Evolutionary conservation across 768 basidiomycete species (phyloP), one percentile per base, ranked within the genome.

Genomic region (Tulasnella sp.): DNA sequence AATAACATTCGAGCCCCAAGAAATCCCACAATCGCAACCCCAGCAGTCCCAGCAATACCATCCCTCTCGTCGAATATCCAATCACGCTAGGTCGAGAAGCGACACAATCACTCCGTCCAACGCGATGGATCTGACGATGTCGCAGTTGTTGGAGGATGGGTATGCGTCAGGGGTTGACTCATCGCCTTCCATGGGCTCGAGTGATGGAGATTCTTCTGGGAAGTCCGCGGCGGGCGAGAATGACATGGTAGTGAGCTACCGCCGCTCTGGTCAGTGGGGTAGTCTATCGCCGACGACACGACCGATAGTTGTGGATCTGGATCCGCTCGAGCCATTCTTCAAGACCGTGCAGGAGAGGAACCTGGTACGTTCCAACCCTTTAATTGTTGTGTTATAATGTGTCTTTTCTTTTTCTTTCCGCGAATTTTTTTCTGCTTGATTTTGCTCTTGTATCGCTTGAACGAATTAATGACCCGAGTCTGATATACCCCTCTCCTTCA

Each of bases 261-360:
- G 69, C 36, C 34, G 69, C 67, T 59, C 52, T 67, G 73, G 72
- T 44, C 73, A 74, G 62, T 74, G 73, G 73, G 41, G 59, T 34
- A 74, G 41, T 37, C 36, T 70, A 35, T 70, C 69, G 26, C 69
- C 69, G n/a, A 62, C 62, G 11, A 73, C 73, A 42, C 36, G 41
- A 36, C 14, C 40, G 19, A 65, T 71, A 35, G 44, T 70, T 34
- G 62, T 47, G 34, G 59, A 41, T 52, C 75, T 74, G 29, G 75
- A 75, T 69, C 74, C 74, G 47, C 42, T 75, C 47, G 75, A 75
- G 64, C 75, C 75, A 22, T 75, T 72, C 39, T 75, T 75, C 74
- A 72, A 72, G 37, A 74, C 75, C 17, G 69, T 75, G 9, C 68
- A 72, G 52, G 75, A 75, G 47, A 63, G 75, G 63, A 73, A 75